Percentiles rank a stretch among this genome's conserved stretches.
These are phyloP conservation scores for Yamagishiella unicocca DNA, from an alignment of 139 green algal genomes.

Conservation along the genomic window DNA sequence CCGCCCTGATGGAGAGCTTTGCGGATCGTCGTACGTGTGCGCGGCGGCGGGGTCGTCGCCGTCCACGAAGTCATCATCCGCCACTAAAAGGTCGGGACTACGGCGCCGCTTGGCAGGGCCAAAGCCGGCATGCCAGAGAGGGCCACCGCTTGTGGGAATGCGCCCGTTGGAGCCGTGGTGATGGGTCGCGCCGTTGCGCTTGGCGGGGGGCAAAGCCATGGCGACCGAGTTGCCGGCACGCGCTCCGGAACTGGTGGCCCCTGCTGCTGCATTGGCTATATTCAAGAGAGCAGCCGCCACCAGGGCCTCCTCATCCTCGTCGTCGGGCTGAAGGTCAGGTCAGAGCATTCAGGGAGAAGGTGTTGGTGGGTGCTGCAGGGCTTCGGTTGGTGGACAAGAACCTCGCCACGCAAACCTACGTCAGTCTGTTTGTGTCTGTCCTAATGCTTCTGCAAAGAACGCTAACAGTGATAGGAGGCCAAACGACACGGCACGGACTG, in stretches of 20 bases:
- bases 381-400: no score
- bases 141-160: not conserved
- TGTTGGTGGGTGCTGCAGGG: no score
- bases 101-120: slow-evolving; percentile 14
- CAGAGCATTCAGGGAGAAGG: no score
- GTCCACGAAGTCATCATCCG: slow-evolving; percentile 11
- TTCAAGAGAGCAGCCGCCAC: slow-evolving; percentile 18
- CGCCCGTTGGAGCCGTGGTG: not conserved
- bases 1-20: no score
- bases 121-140: not conserved
- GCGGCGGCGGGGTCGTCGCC: not conserved
- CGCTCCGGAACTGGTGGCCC: not conserved
- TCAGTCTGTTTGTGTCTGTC: no score
- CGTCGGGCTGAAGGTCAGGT: not conserved
- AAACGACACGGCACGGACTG: no score
- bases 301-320: slow-evolving; percentile 34
- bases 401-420: no score
- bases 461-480: no score
- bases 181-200: slow-evolving; percentile 11
- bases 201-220: not conserved
- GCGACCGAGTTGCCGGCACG: not conserved
- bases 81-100: slow-evolving; percentile 13
- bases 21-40: not conserved
- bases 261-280: not conserved
- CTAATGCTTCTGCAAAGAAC: no score